Conservation (phyloP, 345 rosid species). For the Eucalyptus sp. region DNA sequence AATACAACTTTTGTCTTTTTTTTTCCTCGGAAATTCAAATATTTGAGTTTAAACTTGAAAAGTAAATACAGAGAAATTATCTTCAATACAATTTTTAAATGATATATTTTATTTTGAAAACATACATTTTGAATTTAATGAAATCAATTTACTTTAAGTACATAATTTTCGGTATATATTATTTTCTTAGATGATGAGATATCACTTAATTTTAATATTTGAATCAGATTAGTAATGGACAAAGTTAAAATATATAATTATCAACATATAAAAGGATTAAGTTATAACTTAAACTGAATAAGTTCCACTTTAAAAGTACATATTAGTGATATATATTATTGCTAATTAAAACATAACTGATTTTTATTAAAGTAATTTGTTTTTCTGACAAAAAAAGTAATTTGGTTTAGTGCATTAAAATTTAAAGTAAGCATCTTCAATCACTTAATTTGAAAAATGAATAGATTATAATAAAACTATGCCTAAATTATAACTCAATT, state of each 20-base stretch:
- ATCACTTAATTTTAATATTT: not conserved
- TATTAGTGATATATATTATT: not conserved
- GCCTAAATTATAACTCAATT: not conserved
- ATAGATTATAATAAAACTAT: not conserved
- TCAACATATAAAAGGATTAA: not conserved
- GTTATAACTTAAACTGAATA: not conserved
- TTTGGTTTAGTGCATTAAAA: not conserved
- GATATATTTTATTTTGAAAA: not conserved
- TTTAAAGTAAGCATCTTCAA: not conserved
- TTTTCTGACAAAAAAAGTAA: no score
- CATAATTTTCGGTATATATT: not conserved
- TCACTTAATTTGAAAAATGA: not conserved
- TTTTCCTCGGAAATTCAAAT: not conserved
- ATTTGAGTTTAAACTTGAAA: not conserved
- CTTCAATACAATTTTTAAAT: not conserved
- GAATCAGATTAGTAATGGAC: not conserved
- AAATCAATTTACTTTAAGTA: not conserved
- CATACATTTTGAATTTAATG: not conserved
- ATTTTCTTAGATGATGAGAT: not conserved
- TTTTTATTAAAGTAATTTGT: not conserved
- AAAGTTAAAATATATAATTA: not conserved
- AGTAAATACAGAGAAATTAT: not conserved
- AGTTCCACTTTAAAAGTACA: not conserved
- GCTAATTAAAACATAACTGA: not conserved
- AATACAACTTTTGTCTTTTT: not conserved